Conservation (phyloP, 306 rosid genomes). For the Dicorynia guianensis region DNA sequence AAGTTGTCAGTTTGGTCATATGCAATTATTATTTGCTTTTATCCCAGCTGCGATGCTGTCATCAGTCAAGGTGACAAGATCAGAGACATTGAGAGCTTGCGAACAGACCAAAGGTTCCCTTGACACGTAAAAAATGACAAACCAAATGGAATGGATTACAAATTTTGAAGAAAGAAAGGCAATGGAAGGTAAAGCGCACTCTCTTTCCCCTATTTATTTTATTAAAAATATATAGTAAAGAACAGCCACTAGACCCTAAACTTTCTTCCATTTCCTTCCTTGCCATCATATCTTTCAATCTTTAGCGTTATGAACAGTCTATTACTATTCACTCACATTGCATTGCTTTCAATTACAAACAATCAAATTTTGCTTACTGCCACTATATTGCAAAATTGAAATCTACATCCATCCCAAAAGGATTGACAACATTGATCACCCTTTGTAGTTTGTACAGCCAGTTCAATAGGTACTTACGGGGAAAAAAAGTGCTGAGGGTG, state of each 20-base stretch:
- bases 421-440: background rate
- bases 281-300: background rate
- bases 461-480: no score
- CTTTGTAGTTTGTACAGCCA: background rate
- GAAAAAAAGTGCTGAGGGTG: background rate
- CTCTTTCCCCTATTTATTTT: background rate
- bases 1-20: background rate
- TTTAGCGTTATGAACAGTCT: background rate
- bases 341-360: background rate
- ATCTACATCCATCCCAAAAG: slow-evolving; percentile 2
- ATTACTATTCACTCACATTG: background rate
- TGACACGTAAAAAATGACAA: no score
- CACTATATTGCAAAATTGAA: background rate
- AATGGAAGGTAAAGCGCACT: background rate
- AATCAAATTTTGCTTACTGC: background rate
- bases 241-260: background rate
- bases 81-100: background rate
- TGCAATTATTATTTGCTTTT: background rate
- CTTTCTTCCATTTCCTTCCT: background rate
- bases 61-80: background rate
- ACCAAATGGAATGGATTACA: background rate
- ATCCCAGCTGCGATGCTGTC: background rate
- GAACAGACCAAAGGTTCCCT: no score
- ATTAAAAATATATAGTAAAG: background rate
- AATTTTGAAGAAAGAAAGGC: background rate